These are phyloP conservation scores for Plasmodium adleri DNA, from an alignment of 169 alveolate genomes.

Conservation along the genomic window DNA sequence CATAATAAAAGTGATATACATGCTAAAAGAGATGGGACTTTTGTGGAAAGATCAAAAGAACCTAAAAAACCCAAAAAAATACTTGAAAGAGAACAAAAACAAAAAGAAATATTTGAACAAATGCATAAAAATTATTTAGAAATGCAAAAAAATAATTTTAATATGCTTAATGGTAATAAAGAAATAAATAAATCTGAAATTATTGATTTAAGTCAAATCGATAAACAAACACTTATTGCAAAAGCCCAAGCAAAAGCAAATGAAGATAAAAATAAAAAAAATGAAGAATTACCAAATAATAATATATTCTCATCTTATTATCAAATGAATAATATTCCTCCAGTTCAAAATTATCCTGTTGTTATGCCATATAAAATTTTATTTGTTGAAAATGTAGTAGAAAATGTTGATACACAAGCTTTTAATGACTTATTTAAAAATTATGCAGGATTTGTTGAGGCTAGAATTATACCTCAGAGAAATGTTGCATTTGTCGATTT, in stretches of 20 bases:
- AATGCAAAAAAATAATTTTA: conserved; percentile 62
- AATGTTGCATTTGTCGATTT: conserved; percentile 89
- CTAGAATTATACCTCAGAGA: conserved; percentile 86
- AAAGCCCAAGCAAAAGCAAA: conserved; percentile 60
- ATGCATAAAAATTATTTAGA: conserved; percentile 81
- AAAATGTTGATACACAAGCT: conserved; percentile 79
- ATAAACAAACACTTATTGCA: conserved; percentile 48
- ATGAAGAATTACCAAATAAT: conserved; percentile 32
- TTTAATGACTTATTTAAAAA: conserved; percentile 80
- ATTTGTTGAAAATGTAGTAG: conserved; percentile 88
- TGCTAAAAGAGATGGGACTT: conserved; percentile 87
- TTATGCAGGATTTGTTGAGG: conserved; percentile 85
- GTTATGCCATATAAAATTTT: conserved; percentile 80
- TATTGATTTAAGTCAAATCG: conserved; percentile 73
- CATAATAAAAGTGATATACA: conserved; percentile 86
- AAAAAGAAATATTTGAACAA: conserved; percentile 78
- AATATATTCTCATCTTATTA: conserved; percentile 42
- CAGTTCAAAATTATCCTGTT: conserved; percentile 3
- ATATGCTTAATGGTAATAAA: conserved; percentile 45
- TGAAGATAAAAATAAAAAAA: conserved; percentile 47
- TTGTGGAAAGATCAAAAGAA: conserved; percentile 82
- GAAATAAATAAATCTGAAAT: conserved; percentile 16
- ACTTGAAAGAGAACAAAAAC: conserved; percentile 84
- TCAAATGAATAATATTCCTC: conserved; percentile 27
- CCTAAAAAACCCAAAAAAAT: conserved; percentile 88